phyloP scores from a whole-genome alignment of 2,329 filamentous ascomycete genomes.

The Exophiala spinifera region DNA sequence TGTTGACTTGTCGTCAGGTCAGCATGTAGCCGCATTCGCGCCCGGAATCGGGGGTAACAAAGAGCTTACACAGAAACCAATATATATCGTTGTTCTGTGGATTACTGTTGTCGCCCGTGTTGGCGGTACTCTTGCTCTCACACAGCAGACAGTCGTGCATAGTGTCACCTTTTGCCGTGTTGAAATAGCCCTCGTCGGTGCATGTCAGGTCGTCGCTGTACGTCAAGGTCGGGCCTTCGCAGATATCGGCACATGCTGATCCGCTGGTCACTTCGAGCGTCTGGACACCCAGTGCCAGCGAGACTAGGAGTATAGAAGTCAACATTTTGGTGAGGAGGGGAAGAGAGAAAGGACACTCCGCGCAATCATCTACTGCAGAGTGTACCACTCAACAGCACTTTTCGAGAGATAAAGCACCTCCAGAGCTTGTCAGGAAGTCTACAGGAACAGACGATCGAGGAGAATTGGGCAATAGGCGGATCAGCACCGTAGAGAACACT shows the following conservation, averaged over 20 bases:
- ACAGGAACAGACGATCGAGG: too few relatives aligned
- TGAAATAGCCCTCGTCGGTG: slow-evolving; percentile 10
- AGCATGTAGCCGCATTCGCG: neutral
- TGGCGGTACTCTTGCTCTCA: slow-evolving; percentile 8
- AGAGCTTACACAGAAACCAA: slow-evolving; percentile 5
- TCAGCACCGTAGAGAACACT: too few relatives aligned
- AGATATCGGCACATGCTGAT: slow-evolving; percentile 2
- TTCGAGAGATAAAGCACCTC: too few relatives aligned
- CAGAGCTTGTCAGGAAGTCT: too few relatives aligned
- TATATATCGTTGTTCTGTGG: slow-evolving; percentile 12
- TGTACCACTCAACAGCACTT: too few relatives aligned
- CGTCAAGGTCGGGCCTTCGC: slow-evolving; percentile 2
- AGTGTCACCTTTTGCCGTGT: neutral
- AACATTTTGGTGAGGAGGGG: neutral
- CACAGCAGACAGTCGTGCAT: slow-evolving; percentile 7
- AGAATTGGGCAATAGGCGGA: too few relatives aligned
- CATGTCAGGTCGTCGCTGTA: slow-evolving; percentile 2
- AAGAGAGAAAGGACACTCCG: too few relatives aligned
- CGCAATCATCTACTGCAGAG: too few relatives aligned
- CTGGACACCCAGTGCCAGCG: neutral
- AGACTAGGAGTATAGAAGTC: neutral
- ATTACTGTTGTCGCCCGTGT: slow-evolving; percentile 2
- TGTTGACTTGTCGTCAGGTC: slow-evolving; percentile 5
- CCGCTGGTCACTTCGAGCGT: slow-evolving; percentile 10
- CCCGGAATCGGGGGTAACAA: neutral